Conservation (phyloP, 495 filamentous ascomycete species). For the Penicillium atrosanguineum region DNA sequence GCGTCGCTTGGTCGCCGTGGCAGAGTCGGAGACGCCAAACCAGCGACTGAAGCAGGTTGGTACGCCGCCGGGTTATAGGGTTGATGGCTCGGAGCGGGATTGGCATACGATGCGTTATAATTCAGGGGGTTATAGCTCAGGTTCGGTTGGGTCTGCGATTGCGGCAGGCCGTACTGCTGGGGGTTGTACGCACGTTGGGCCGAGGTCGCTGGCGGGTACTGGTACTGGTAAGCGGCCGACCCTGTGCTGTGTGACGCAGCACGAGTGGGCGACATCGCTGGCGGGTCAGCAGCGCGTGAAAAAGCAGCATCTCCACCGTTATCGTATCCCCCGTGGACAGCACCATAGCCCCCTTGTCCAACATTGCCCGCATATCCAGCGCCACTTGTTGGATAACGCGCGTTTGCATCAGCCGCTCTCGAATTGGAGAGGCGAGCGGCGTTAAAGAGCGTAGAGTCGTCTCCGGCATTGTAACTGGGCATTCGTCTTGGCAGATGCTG, state of each 20-base stretch:
- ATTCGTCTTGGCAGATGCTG: constrained; percentile 50
- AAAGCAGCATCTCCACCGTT: constrained; percentile 38
- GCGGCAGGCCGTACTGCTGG: constrained; percentile 68
- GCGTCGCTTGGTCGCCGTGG: constrained; percentile 32
- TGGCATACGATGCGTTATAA: constrained; percentile 39
- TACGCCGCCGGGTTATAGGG: constrained; percentile 75
- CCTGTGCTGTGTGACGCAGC: constrained; percentile 42
- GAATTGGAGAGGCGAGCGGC: constrained; percentile 27
- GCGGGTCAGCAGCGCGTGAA: constrained; percentile 33
- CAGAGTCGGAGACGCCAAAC: constrained; percentile 28
- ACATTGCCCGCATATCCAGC: constrained; percentile 11
- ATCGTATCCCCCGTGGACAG: constrained; percentile 31
- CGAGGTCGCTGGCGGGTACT: constrained; percentile 47
- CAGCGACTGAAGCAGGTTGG: constrained; percentile 33
- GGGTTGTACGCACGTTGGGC: constrained; percentile 74
- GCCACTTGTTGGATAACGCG: constrained; percentile 20
- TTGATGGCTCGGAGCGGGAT: constrained; percentile 43
- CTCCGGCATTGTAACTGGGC: constrained; percentile 76
- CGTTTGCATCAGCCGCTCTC: constrained; percentile 29
- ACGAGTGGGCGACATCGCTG: constrained; percentile 45
- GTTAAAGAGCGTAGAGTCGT: constrained; percentile 61
- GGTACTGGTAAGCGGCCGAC: constrained; percentile 61
- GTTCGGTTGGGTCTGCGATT: constrained; percentile 50
- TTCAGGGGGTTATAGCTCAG: constrained; percentile 40
- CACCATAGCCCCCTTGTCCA: constrained; percentile 22